These are phyloP conservation scores for Pilaira anomala DNA, from an alignment of 192 early-diverging fungal species.

Conservation along the genomic window DNA sequence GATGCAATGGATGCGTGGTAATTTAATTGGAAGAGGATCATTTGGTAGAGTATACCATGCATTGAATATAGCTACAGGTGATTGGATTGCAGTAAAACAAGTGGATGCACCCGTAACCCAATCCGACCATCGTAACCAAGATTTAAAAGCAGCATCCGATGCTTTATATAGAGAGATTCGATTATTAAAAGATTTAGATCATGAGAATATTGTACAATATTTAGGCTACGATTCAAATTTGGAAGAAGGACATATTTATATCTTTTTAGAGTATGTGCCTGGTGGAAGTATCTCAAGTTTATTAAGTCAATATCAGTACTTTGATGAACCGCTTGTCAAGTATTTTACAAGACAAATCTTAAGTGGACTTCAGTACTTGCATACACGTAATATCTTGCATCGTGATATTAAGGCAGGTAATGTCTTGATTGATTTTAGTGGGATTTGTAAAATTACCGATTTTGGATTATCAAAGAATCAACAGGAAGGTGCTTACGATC, in stretches of 20 bases:
- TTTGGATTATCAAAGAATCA: conserved; percentile 92
- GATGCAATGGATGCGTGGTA: conserved; percentile 69
- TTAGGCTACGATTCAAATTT: conserved; percentile 54
- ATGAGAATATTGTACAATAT: conserved; percentile 93
- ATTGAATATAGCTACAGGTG: conserved; percentile 65
- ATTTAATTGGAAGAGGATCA: conserved; percentile 78
- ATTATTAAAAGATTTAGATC: conserved; percentile 65
- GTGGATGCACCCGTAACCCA: conserved; percentile 57
- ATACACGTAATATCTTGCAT: conserved; percentile 69
- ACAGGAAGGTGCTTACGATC: neutral
- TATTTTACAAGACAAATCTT: conserved; percentile 79
- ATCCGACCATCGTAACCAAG: conserved; percentile 38
- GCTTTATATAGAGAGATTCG: conserved; percentile 73
- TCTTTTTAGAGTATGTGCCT: conserved; percentile 95
- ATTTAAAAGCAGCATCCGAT: conserved; percentile 41
- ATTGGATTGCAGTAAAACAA: conserved; percentile 83
- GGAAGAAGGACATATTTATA: conserved; percentile 58
- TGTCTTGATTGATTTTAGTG: conserved; percentile 70
- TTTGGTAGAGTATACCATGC: conserved; percentile 78
- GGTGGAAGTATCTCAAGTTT: conserved; percentile 83
- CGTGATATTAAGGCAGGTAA: conserved; percentile 84
- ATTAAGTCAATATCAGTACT: conserved; percentile 64
- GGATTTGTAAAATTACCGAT: conserved; percentile 91
- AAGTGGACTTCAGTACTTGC: conserved; percentile 80
- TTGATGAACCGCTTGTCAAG: conserved; percentile 66